Conservation (phyloP, 495 filamentous ascomycete genomes). For the Alectoria sarmentosa region DNA sequence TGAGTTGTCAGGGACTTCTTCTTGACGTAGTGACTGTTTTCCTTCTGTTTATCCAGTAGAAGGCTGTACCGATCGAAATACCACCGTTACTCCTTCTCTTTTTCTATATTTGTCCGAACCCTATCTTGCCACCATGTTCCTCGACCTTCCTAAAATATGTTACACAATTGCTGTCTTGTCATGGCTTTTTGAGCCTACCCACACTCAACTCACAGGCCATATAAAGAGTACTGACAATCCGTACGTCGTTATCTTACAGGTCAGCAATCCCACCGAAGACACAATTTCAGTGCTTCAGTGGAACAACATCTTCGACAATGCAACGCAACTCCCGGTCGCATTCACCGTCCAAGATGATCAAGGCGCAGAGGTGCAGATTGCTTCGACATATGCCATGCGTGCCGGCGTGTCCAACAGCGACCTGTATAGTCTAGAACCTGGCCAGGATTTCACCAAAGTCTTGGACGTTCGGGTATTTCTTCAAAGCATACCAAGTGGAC, state of each 20-base stretch:
- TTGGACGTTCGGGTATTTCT: conserved; percentile 11
- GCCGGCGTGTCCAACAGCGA: conserved; percentile 15
- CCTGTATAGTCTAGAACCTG: conserved; percentile 6
- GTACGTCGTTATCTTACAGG: background rate
- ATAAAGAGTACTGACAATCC: conserved; percentile 2
- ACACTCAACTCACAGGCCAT: conserved; percentile 8
- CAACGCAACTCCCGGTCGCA: conserved; percentile 8
- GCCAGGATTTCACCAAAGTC: background rate
- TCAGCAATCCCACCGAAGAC: conserved; percentile 14
- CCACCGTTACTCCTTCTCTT: too few relatives aligned
- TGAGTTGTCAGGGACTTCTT: too few relatives aligned
- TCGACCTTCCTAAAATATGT: too few relatives aligned
- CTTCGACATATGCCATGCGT: conserved; percentile 14
- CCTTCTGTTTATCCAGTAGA: too few relatives aligned
- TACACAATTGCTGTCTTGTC: too few relatives aligned
- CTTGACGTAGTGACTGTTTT: too few relatives aligned
- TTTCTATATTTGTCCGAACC: too few relatives aligned
- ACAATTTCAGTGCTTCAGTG: conserved; percentile 14
- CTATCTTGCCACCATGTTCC: too few relatives aligned
- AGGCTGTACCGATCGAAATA: too few relatives aligned
- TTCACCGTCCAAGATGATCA: conserved; percentile 12
- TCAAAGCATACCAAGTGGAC: conserved; percentile 13
- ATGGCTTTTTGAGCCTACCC: too few relatives aligned
- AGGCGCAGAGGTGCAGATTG: conserved; percentile 3
- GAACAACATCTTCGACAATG: conserved; percentile 17